A percentile compares a stretch with the other conserved stretches of the same genome.
These are phyloP conservation scores for Turnera subulata DNA, from an alignment of 345 rosid species.

Conservation along the genomic window DNA sequence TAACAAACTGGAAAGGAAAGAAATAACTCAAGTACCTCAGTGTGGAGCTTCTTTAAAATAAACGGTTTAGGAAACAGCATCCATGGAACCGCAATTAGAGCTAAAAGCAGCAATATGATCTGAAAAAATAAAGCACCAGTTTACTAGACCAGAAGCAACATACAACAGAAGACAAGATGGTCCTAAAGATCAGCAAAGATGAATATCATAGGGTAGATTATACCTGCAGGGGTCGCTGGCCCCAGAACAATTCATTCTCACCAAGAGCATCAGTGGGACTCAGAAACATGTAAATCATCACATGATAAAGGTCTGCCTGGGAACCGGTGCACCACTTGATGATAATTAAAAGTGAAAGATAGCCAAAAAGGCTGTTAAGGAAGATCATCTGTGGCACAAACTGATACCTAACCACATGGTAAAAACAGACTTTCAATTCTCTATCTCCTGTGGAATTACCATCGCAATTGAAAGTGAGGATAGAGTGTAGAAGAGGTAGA, in stretches of 20 bases:
- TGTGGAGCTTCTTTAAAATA: constrained; percentile 72
- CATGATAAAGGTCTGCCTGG: constrained; percentile 97
- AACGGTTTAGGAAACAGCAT: constrained; percentile 98
- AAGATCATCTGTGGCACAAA: constrained; percentile 95
- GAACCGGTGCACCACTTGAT: constrained; percentile 99
- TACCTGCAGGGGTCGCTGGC: constrained; percentile 95
- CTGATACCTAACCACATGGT: constrained; percentile 68
- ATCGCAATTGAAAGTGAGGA: background rate
- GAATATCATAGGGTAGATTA: constrained; percentile 11
- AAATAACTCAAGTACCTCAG: constrained; percentile 50
- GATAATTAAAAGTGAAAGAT: constrained; percentile 84
- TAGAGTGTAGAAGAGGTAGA: background rate
- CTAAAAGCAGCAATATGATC: constrained; percentile 75
- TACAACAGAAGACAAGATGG: constrained; percentile 2
- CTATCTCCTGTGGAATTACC: background rate
- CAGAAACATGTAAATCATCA: constrained; percentile 98
- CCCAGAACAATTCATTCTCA: constrained; percentile 87
- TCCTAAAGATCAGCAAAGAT: background rate
- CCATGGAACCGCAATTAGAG: constrained; percentile 88
- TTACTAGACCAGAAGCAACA: constrained; percentile 16
- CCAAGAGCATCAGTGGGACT: constrained; percentile 91
- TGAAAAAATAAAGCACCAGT: constrained; percentile 41
- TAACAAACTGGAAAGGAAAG: background rate
- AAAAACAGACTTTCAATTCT: constrained; percentile 17
- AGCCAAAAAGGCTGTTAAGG: constrained; percentile 90